Conservation (phyloP, 139 green algal species). For the Picochlorum costavermella region DNA sequence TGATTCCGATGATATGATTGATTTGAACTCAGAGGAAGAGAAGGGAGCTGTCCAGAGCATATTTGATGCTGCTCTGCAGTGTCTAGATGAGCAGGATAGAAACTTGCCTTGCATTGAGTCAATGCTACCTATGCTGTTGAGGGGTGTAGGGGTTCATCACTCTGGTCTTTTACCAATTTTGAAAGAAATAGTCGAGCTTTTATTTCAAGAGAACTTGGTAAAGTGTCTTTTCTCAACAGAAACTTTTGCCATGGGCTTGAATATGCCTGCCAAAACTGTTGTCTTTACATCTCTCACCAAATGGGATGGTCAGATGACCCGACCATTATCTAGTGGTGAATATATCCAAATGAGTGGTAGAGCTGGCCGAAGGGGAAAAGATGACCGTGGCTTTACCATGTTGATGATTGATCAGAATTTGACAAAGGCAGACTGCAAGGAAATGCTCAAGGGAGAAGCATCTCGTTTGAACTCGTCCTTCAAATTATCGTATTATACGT, state of each 20-base stretch:
- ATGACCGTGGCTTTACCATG: conserved; percentile 80
- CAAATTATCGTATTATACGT: conserved; percentile 83
- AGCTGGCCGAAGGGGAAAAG: conserved; percentile 83
- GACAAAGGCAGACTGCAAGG: conserved; percentile 32
- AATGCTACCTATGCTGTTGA: conserved; percentile 77
- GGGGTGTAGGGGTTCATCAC: conserved; percentile 90
- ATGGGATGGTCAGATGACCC: conserved; percentile 69
- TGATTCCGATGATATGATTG: conserved; percentile 13
- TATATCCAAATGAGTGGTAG: conserved; percentile 97
- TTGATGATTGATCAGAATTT: conserved; percentile 74
- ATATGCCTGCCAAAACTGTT: conserved; percentile 94
- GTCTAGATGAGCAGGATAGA: conserved; percentile 71
- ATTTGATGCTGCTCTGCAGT: conserved; percentile 70
- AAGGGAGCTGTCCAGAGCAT: conserved; percentile 39
- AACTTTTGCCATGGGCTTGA: conserved; percentile 97
- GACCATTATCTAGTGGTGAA: conserved; percentile 70
- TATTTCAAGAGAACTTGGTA: conserved; percentile 82
- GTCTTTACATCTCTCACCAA: conserved; percentile 87
- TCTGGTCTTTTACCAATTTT: conserved; percentile 89
- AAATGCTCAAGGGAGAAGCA: conserved; percentile 52
- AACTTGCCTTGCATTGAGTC: conserved; percentile 59
- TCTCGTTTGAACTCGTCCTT: conserved; percentile 61
- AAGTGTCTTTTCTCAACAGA: conserved; percentile 81
- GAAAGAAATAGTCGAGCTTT: conserved; percentile 94
- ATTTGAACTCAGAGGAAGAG: conserved; percentile 49